Evolutionary conservation across 352 stramenopile species (phyloP), one percentile per base, ranked within the genome.

Genomic region (Phytophthora nicotianae): DNA sequence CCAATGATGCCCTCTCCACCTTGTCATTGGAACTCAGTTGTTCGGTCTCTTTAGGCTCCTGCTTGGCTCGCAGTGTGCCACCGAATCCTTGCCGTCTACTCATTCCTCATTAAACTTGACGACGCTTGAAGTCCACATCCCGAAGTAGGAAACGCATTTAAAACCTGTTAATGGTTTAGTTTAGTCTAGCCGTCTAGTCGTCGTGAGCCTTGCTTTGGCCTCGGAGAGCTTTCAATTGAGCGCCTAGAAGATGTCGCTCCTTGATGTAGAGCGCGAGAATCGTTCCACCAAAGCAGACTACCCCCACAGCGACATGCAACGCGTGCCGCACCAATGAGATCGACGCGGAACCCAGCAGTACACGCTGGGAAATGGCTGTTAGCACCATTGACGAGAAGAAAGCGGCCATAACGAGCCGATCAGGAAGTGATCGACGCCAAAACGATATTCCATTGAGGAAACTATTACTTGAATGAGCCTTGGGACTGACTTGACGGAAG

Each of bases 381-480:
- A 92, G 59, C 0, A 13, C 32, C 19, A 90, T 71, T 27, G 78
- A 82, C 4, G 8, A 33, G 4, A 69, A 47, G 42, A 90, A 89
- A 29, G 75, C 77, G 11, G 54, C 5, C 26, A 90, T 46, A 40
- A 92, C 83, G 2, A 81, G 32, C 26, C 60, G 63, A 68, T 89
- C 58, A 0, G 83, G 83, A 3, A 90, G 65, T 14, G 81, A 83
- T 14, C 66, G 64, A 32, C 69, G 63, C 75, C 78, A 88, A 58
- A 92, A 89, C 1, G 48, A 51, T 5, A 88, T 3, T 2, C 69
- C 56, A 14, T 69, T 43, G 2, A 59, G 16, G 9, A 69, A 53
- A 3, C 20, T 32, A 40, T 68, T 61, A 20, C 17, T 45, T 0
- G 13, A 29, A 13, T 60, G 50, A 13, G 6, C 24, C 20, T 33